These are phyloP conservation scores for Hsuehochloa calcarea DNA, from an alignment of 176 grass and related monocot genomes.

Conservation along the genomic window DNA sequence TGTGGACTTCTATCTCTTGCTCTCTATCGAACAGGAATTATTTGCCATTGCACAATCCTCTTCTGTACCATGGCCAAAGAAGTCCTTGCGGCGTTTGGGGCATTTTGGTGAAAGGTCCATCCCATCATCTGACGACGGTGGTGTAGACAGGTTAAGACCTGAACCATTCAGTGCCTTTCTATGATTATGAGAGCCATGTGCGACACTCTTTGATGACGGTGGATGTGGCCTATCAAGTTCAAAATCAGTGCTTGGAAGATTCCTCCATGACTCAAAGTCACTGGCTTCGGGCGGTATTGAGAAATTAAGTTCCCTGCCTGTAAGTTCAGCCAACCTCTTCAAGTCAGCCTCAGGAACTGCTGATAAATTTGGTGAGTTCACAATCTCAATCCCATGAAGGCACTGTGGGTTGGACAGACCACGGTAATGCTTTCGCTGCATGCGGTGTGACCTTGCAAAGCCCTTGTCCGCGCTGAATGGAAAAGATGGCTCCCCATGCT, in stretches of 20 bases:
- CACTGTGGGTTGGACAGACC: slow-evolving; percentile 77
- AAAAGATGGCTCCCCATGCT: slow-evolving; percentile 61
- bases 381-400: slow-evolving; percentile 70
- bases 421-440: slow-evolving; percentile 69
- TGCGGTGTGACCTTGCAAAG: slow-evolving; percentile 56
- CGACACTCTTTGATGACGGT: slow-evolving; percentile 31
- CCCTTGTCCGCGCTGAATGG: slow-evolving; percentile 58
- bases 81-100: slow-evolving; percentile 58
- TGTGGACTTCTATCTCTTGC: slow-evolving; percentile 60
- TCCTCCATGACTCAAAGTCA: slow-evolving; percentile 69
- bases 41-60: slow-evolving; percentile 55
- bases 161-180: slow-evolving; percentile 60
- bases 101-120: slow-evolving; percentile 61
- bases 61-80: slow-evolving; percentile 39
- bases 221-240: slow-evolving; percentile 64
- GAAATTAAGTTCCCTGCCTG: slow-evolving; percentile 67
- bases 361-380: slow-evolving; percentile 48
- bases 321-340: slow-evolving; percentile 69
- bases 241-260: slow-evolving; percentile 68
- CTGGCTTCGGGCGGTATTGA: slow-evolving; percentile 58
- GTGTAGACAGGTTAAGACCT: slow-evolving; percentile 63
- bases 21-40: slow-evolving; percentile 62
- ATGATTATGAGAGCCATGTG: slow-evolving; percentile 46
- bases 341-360: slow-evolving; percentile 45
- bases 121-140: slow-evolving; percentile 48